These are phyloP conservation scores for Linaria vulgaris DNA, from an alignment of 257 asterid genomes.

Conservation along the genomic window DNA sequence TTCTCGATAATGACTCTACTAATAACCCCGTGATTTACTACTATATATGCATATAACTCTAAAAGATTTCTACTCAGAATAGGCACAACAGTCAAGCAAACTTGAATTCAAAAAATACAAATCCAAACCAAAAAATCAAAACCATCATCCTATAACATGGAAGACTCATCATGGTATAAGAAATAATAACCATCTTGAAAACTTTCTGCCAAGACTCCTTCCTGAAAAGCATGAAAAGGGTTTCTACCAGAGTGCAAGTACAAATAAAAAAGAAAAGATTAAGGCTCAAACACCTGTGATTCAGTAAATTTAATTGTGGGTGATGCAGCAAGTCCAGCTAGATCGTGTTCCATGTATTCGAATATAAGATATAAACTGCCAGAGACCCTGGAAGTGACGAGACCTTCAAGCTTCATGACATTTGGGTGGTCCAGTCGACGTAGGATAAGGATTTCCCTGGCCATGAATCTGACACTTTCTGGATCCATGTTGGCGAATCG, in stretches of 20 bases:
- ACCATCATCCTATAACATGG: neutral
- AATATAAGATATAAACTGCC: conserved; percentile 85
- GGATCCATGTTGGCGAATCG: conserved; percentile 92
- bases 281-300: conserved; percentile 61
- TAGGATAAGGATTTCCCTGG: conserved; percentile 81
- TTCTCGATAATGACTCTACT: too few relatives aligned
- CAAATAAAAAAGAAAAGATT: conserved; percentile 2
- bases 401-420: conserved; percentile 90
- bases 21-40: too few relatives aligned
- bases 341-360: conserved; percentile 95
- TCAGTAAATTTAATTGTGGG: conserved; percentile 65
- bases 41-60: neutral
- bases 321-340: conserved; percentile 80
- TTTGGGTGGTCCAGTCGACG: conserved; percentile 90
- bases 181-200: neutral
- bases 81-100: neutral
- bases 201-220: conserved; percentile 2
- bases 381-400: conserved; percentile 80
- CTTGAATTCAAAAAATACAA: neutral
- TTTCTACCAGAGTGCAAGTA: too few relatives aligned
- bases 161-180: neutral
- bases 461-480: conserved; percentile 93
- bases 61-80: neutral
- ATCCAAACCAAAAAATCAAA: neutral
- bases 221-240: neutral